These are phyloP conservation scores for Ustilago cynodontis DNA, from an alignment of 1,284 basidiomycete genomes.

Conservation along the genomic window DNA sequence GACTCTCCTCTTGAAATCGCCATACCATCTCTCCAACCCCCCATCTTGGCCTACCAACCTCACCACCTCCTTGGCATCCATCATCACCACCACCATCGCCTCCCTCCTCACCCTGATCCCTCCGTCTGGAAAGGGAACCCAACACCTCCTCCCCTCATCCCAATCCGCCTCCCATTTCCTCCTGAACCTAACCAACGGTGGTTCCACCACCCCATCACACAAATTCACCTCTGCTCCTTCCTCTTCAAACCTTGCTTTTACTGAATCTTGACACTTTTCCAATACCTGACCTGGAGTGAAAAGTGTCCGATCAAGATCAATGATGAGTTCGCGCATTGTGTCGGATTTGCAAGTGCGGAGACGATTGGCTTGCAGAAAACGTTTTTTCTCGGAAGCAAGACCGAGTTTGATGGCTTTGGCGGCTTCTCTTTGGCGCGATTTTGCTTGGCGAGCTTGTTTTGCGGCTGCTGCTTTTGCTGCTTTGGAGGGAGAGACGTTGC, in stretches of 20 bases:
- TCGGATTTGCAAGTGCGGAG: slow-evolving; percentile 46
- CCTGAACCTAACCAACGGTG: slow-evolving; percentile 34
- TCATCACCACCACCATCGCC: slow-evolving; percentile 25
- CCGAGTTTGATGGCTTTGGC: slow-evolving; percentile 34
- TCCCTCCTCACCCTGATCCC: slow-evolving; percentile 32
- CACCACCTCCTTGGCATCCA: slow-evolving; percentile 42
- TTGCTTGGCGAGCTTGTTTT: slow-evolving; percentile 31
- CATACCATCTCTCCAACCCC: slow-evolving; percentile 37
- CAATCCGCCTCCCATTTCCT: slow-evolving; percentile 35
- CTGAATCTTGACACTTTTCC: slow-evolving; percentile 11
- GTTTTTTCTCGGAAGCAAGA: slow-evolving; percentile 34
- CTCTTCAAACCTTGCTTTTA: slow-evolving; percentile 27
- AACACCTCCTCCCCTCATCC: slow-evolving; percentile 31
- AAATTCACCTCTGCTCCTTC: slow-evolving; percentile 37
- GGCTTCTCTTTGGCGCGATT: slow-evolving; percentile 33
- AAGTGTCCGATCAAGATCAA: slow-evolving; percentile 42
- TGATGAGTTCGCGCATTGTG: slow-evolving; percentile 51
- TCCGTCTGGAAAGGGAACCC: slow-evolving; percentile 35
- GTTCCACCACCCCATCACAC: slow-evolving; percentile 29
- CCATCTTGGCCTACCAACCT: slow-evolving; percentile 21
- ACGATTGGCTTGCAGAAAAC: slow-evolving; percentile 48
- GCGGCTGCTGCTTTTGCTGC: slow-evolving; percentile 15
- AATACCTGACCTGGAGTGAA: slow-evolving; percentile 32
- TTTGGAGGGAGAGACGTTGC: not conserved
- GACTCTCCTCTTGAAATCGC: slow-evolving; percentile 24